Base-by-base conservation (phyloP, 2,329 filamentous ascomycete species). In the Diaporthe destruens region DNA sequence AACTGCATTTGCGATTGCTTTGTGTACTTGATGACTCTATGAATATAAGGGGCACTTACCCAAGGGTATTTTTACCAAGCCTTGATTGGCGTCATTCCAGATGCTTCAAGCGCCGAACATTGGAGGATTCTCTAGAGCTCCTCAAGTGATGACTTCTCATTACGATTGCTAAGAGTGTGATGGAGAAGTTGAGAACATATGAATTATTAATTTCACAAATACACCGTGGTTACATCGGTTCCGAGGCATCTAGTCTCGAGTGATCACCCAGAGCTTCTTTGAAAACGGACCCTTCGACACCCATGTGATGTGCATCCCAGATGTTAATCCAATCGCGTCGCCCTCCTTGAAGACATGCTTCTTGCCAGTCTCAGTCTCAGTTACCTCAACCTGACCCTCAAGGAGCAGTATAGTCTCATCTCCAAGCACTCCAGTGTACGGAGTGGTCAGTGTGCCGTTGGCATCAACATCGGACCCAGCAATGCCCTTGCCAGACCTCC, bases 221-320 rank as follows among this genome's bases (percentile, higher is more conserved):
- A n/a, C 7, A 16, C 29, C 29, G 29, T 29, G 11, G 9, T 11
- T 11, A 12, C 20, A 49, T 49, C n/a, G 20, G 6, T 2, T 18
- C 20, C 9, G 44, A 18, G 34, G 18, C 2, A 57, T 6, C n/a
- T 16, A 2, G 7, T 57, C 55, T 6, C 55, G 55, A 25, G 55
- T 57, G 36, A 57, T 57, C 0, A 71, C 68, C 68, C 68, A 71
- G 7, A 71, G 68, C 16, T 71, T 71, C 68, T 71, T 71, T 25
- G 55, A 61, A 18, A 71, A 71, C 1, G 68, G 68, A 7, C 68
- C 68, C 25, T 71, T 71, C 0, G 68, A 71, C 8, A 49, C 57
- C 68, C 68, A 71, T 18, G 68, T 71, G 29, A 71, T 53, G 44
- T 71, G 68, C 68, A 71, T 71, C 39, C 68, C 68, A 8, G 68